Evolutionary conservation across 1,284 basidiomycete genomes (phyloP), one percentile per base, ranked within the genome.

Genomic region (Cutaneotrichosporon mucoides): DNA sequence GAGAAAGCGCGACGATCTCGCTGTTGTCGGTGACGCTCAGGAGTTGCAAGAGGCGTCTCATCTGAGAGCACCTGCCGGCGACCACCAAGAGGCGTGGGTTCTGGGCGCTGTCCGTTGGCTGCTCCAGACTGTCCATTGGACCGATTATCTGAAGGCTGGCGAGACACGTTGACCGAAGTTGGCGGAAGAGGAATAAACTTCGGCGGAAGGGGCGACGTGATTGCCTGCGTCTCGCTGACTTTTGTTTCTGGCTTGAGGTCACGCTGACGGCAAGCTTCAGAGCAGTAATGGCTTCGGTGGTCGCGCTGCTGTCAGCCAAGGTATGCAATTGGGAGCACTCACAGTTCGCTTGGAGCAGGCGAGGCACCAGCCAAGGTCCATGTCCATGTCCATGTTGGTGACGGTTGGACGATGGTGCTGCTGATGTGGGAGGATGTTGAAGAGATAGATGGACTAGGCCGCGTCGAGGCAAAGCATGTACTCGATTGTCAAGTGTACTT

Each of bases 1-100:
- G 75, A 76, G 64, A 72, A 76, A 0, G 75, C 73, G 35, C 75
- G 68, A 15, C 73, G 68, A 58, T 72, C 73, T 15, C 75, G 53
- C 33, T 42, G 49, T 42, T 34, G 63, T 9, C 57, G 55, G 3
- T 49, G 42, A 5, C 11, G 46, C 4, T 48, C 46, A 11, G 6
- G 46, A 12, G 11, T 4, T 6, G 46, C 5, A 9, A 33, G 11
- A 13, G 34, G 34, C n/a, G 12, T 11, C 46, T 48, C 46, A 13
- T 48, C 34, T 6, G 46, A 48, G 34, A 13, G 33, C 11, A 48
- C 34, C 46, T 48, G 10, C 10, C 34, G 13, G 11, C 10, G 33
- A 13, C 44, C 44, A 8, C 9, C 16, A 5, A 16, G 16, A 7
- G 44, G 15, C 9, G 24, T 36, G 46, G 34, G 33, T 34, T 34